Evolutionary conservation across 179 eudicot genomes (phyloP), one percentile per base, ranked within the genome.

Genomic region (Spergularia azorica): DNA sequence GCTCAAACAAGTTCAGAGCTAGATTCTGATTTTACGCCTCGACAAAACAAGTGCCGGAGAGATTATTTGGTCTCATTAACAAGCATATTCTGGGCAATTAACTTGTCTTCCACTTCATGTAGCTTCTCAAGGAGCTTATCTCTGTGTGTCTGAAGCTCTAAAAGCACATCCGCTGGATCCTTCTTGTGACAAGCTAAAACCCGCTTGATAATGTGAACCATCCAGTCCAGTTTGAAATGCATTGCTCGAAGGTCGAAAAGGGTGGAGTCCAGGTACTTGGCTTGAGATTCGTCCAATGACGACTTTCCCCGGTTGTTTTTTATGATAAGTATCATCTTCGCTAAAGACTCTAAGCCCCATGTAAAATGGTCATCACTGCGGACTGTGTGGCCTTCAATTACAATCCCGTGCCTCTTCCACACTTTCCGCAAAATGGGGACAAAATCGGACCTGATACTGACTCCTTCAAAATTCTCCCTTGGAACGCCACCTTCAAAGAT

Each of bases 201-300:
- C 73, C 52, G 20, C 73, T 70, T 58, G 7, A 70, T 60, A n/a
- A 70, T 11, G 8, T 67, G 76, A 60, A 73, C 76, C 54, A 73
- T 5, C 76, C 67, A 73, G 1, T 21, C 76, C 21, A 73, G 11
- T 12, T 18, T 60, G 32, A 73, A 73, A 18, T 14, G n/a, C 67
- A 60, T 60, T 15, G 62, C n/a, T 10, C 18, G 76, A 60, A 73
- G 76, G 14, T 73, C 76, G 13, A 20, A 16, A 14, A 73, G 32
- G 5, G 67, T 43, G 0, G 67, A 60, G 57, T 41, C 61, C 43
- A 60, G 55, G 21, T 72, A 72, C 15, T 72, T 51, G 32, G 52
- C 65, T 41, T 72, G 65, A 9, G 50, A 38, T 38, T 72, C 57
- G 3, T 13, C 14, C 57, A 73, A 48, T 0, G 39, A 59, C 5